A percentile compares a stretch with the other conserved stretches of the same genome.
These are phyloP conservation scores for Picochlorum sp. DNA, from an alignment of 139 green algal genomes.

Conservation along the genomic window DNA sequence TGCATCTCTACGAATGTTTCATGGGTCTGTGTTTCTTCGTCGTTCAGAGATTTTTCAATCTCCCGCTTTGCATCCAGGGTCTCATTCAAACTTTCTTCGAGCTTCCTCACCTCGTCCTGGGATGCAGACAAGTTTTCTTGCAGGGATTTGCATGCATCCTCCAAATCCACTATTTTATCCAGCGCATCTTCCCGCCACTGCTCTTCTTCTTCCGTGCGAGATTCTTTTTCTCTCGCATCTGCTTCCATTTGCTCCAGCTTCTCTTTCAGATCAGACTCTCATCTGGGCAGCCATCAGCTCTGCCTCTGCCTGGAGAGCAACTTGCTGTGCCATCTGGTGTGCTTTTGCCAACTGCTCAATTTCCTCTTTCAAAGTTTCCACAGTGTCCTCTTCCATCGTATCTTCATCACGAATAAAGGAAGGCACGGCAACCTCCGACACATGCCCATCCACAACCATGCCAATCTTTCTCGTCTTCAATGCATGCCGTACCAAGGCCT, in stretches of 20 bases:
- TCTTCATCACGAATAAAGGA: not conserved
- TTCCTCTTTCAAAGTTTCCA: not conserved
- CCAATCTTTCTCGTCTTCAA: not conserved
- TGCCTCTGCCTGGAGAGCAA: constrained; percentile 6
- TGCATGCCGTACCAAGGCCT: not conserved
- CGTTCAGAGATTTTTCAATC: too few species aligned
- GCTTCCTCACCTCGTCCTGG: not conserved
- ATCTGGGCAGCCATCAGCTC: not conserved
- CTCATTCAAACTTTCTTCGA: not conserved
- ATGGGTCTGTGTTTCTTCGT: too few species aligned
- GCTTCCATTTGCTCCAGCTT: not conserved
- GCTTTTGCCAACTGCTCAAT: not conserved
- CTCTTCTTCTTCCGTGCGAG: not conserved
- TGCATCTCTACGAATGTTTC: too few species aligned
- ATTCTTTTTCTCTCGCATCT: not conserved
- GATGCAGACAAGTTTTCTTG: not conserved
- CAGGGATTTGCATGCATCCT: not conserved
- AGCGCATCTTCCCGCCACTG: not conserved
- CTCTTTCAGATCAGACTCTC: not conserved
- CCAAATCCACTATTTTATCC: constrained; percentile 4
- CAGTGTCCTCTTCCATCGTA: not conserved
- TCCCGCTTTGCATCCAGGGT: not conserved
- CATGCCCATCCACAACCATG: not conserved
- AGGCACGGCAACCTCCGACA: not conserved
- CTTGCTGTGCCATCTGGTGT: not conserved